Base-by-base conservation (phyloP, 1,139 yeast genomes). In the Kluyveromyces marxianus region DNA sequence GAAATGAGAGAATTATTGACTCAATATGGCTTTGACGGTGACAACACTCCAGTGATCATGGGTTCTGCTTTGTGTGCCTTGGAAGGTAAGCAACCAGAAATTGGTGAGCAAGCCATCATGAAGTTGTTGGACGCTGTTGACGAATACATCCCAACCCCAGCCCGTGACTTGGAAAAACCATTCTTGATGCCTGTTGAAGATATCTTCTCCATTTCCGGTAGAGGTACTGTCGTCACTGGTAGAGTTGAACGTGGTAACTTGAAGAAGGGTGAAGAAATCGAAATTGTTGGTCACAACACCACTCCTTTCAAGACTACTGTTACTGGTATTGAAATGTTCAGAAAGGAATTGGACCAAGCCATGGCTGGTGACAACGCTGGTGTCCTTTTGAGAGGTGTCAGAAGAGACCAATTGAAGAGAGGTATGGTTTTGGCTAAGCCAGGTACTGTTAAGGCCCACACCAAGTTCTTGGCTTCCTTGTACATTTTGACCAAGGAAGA, bases 301-400 rank as follows among this genome's bases (percentile, higher is more conserved):
- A 79, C 81, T 68, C 92, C 96, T 58, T 70, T 84, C 71, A 90
- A 89, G 81, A 83, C 96, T 59, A 88, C 86, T 56, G 97, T 90
- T 55, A 92, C 98, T 53, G 97, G 97, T 73, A 86, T 92, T 64
- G 98, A 92, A 77, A 90, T 89, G 96, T 92, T 90, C 82, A 90
- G 89, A 81, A 92, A 92, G 79, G 97, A 92, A 70, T 82, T 92
- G 65, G 97, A 89, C 73, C 79, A 83, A 63, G 97, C 97, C 58
- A 85, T 84, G 81, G 97, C 97, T 63, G 98, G 98, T 77, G 98
- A 92, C 76, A 92, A 94, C 72, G 95, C 96, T 69, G 98, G 98
- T 74, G 81, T 92, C 62, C 76, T 92, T 69, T 79, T 92, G 69
- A 89, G 98, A 79, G 98, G 98, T 79, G 81, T 90, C 68, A 90